These are phyloP conservation scores for Pelargonium nanum DNA, from an alignment of 345 rosid genomes.

Conservation along the genomic window DNA sequence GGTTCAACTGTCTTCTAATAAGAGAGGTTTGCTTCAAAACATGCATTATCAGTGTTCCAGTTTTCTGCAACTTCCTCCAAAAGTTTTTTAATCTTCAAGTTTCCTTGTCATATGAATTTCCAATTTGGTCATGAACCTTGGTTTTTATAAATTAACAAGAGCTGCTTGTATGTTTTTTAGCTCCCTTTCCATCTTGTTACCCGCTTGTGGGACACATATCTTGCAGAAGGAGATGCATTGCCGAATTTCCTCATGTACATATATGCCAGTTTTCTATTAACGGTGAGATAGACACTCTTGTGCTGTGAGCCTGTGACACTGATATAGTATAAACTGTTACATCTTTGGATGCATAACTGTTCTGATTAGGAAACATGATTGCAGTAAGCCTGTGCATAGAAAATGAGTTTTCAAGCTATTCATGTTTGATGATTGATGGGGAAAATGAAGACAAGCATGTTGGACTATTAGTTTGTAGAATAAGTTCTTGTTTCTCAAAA, in stretches of 20 bases:
- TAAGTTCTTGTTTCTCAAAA: too few species aligned
- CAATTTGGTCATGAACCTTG: background rate
- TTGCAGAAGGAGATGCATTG: slow-evolving; percentile 95
- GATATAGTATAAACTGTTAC: too few species aligned
- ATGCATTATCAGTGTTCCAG: too few species aligned
- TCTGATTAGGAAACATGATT: background rate
- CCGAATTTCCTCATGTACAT: slow-evolving; percentile 95
- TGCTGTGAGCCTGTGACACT: too few species aligned
- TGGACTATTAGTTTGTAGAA: background rate
- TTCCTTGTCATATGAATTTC: background rate
- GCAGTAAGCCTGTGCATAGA: too few species aligned
- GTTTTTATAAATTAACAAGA: background rate
- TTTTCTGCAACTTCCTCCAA: too few species aligned
- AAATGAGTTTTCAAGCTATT: too few species aligned
- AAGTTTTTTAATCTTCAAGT: too few species aligned
- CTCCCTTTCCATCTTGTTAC: slow-evolving; percentile 79
- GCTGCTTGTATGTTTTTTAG: slow-evolving; percentile 23
- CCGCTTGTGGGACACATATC: slow-evolving; percentile 98
- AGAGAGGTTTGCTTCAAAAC: slow-evolving; percentile 55
- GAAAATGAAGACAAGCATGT: slow-evolving; percentile 5
- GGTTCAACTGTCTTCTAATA: slow-evolving; percentile 96
- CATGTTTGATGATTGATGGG: background rate
- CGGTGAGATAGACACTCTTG: slow-evolving; percentile 43
- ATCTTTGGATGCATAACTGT: background rate
- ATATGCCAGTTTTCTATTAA: slow-evolving; percentile 86